Evolutionary conservation across 164 flowering plant genomes (phyloP).

Genomic region (Stephania japonica): DNA sequence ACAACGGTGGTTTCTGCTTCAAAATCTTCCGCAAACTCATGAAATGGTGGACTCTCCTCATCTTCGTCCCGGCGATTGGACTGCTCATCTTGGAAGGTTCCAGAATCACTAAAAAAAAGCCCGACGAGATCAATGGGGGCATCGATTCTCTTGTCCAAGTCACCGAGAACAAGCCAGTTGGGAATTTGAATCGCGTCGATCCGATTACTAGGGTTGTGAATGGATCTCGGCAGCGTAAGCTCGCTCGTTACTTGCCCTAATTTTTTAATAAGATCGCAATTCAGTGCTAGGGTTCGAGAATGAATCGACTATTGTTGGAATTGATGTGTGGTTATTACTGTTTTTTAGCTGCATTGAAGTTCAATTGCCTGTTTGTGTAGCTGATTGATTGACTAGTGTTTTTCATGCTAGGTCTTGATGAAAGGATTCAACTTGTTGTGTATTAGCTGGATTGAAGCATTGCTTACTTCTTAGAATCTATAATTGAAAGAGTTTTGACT

Average conservation of each 20-base stretch:
- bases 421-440: not conserved
- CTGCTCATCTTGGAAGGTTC: constrained; percentile 48
- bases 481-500: not conserved
- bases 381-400: not conserved
- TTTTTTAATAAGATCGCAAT: too few species aligned
- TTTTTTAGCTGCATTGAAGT: too few species aligned
- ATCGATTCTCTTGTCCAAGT: constrained; percentile 6
- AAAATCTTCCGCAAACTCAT: constrained; percentile 27
- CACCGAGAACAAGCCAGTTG: constrained; percentile 18
- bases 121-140: constrained; percentile 10
- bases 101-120: constrained; percentile 31
- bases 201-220: constrained; percentile 32
- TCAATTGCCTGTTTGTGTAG: not conserved
- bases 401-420: not conserved
- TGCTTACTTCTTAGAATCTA: not conserved
- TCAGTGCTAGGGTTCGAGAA: too few species aligned
- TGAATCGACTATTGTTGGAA: too few species aligned
- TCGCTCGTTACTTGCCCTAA: constrained; percentile 9
- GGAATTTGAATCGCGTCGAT: constrained; percentile 59
- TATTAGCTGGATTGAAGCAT: not conserved
- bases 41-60: constrained; percentile 48
- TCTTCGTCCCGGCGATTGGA: constrained; percentile 37
- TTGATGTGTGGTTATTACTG: too few species aligned
- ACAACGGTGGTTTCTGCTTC: not conserved
- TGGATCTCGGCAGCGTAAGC: constrained; percentile 66